These are phyloP conservation scores for Gentiana dahurica DNA, from an alignment of 257 asterid species.

Conservation along the genomic window DNA sequence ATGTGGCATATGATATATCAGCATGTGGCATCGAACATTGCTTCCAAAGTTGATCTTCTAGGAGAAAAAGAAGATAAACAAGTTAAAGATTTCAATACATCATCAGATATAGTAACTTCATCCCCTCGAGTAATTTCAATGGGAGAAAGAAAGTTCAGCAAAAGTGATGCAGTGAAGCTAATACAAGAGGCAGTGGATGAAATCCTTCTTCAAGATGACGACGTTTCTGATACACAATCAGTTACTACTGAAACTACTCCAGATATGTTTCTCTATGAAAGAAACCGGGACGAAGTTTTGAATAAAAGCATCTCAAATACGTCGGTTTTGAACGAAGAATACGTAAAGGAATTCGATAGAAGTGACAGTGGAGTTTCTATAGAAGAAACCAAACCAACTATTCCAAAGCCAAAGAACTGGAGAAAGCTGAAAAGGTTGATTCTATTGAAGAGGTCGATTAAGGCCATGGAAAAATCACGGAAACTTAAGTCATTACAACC, in stretches of 20 bases:
- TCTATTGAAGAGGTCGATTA: conserved; percentile 65
- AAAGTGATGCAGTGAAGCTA: conserved; percentile 61
- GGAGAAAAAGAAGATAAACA: conserved; percentile 57
- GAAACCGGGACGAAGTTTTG: conserved; percentile 11
- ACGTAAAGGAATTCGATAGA: conserved; percentile 2
- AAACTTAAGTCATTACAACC: conserved; percentile 18
- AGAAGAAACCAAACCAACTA: conserved; percentile 16
- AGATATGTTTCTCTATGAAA: conserved; percentile 28
- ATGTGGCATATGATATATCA: conserved; percentile 96
- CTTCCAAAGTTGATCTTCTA: conserved; percentile 65
- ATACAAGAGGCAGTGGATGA: conserved; percentile 84
- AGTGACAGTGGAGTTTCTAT: conserved; percentile 1
- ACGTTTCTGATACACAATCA: conserved; percentile 38
- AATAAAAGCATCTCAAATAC: conserved; percentile 6
- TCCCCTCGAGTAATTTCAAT: conserved; percentile 4
- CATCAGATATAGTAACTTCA: conserved; percentile 4
- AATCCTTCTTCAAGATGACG: conserved; percentile 65
- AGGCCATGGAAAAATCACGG: conserved; percentile 64
- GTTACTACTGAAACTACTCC: conserved; percentile 31
- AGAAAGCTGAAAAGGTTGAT: conserved; percentile 63
- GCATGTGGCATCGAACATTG: conserved; percentile 69
- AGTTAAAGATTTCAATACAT: conserved; percentile 18
- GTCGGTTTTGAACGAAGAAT: conserved; percentile 6
- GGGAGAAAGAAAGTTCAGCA: conserved; percentile 36
- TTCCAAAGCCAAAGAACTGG: conserved; percentile 56